Base-by-base conservation (phyloP, 2,329 filamentous ascomycete genomes). In the Hawksworthiomyces lignivorus region DNA sequence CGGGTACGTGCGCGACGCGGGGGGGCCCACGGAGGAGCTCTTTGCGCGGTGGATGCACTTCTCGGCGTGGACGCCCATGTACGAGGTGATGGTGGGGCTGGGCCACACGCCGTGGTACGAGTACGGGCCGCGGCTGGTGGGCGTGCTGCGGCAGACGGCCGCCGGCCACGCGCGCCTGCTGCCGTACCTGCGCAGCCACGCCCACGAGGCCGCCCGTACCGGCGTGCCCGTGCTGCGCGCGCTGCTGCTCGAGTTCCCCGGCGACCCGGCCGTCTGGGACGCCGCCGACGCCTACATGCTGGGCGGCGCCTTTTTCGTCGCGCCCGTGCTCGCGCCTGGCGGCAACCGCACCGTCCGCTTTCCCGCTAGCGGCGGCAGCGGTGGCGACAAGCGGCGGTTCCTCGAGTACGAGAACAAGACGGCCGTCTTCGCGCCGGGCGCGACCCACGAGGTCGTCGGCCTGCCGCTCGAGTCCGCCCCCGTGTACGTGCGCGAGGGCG, bases 51-150 rank as follows among this genome's bases (percentile, higher is more conserved):
- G 59, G 45, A 47, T 47, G 45, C 45, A 47, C 22, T 44, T 44
- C 32, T 44, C 41, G n/a, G 49, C 58, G 4, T 62, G 58, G 41
- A 52, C 49, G n/a, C 58, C 59, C 8, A 54, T 57, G 24, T 62
- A 60, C 44, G 57, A 60, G 47, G 49, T 61, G 33, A 59, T 61
- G 56, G 46, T 62, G 12, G 58, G 57, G 4, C 57, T 58, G 7
- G 52, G 52, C 30, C 57, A 60, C 44, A 60, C 58, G 12, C 60
- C 60, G 8, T 63, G 57, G 56, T 62, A 62, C 46, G 45, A 54
- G 5, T 60, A 61, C 45, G 56, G 51, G 3, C 43, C 49, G 5
- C 40, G 47, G 17, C 53, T 60, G 5, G 51, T 60, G 6, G 43
- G 47, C 5, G 50, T 62, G 3, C 50, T 62, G 11, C 56, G 57